Base-by-base conservation (phyloP, 805 yeast species). In the Groenewaldozyma salmanticensis region DNA sequence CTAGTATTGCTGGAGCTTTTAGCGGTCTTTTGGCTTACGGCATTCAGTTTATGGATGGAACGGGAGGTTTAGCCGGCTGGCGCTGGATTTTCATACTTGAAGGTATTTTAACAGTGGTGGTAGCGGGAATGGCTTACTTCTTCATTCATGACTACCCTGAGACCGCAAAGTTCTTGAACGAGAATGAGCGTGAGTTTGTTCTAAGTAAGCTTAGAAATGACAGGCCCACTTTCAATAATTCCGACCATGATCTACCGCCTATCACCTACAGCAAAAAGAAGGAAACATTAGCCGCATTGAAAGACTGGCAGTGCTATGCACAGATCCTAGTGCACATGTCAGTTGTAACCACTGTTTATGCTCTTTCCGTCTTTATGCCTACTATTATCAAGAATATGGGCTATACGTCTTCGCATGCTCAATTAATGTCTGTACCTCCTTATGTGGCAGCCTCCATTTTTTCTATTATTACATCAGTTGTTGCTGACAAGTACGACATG, bases 371-470 rank as follows among this genome's bases (percentile, higher is more conserved):
- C 52, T 75, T 75, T 53, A 74, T 79, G 24, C 75, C 79, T 42
- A 64, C 75, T 21, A 73, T 75, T 48, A 72, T 75, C 48, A 62
- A 60, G 27, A 58, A 66, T 39, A 60, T 75, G 65, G 79, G 79
- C 18, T 67, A 77, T 64, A 72, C 82, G 4, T 79, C 80, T 4
- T 77, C 71, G 50, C 65, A 69, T 37, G 86, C 86, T 9, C 37
- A 43, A 16, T 37, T 43, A 3, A 43, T 43, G 46, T 18, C 39
- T 33, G 43, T 43, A 7, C 46, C 46, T 32, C 71, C 72, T 5
- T 69, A 51, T 36, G 45, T 51, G 21, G 18, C 66, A 41, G 54
- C 66, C 39, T 46, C 67, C 40, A 66, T 68, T 5, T 35, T 37
- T 32, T 35, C 53, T 19, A 34, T 52, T 15, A 7, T 42, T 17